Evolutionary conservation across 139 green algal species (phyloP).

Genomic region (Nannochloris sp.): DNA sequence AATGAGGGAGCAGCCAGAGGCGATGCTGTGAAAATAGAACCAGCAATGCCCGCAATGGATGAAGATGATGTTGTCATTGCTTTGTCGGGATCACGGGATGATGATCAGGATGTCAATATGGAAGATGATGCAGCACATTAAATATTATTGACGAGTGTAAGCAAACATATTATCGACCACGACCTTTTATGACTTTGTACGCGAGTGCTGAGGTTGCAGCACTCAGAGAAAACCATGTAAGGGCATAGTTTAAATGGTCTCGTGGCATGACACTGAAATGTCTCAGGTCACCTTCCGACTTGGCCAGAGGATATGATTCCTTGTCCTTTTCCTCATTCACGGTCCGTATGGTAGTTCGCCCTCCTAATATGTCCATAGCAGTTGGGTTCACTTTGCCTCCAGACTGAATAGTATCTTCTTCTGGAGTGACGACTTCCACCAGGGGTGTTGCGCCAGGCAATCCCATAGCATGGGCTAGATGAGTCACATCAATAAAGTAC

Average conservation of each 20-base stretch:
- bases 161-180: not conserved
- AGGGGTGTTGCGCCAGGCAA: slow-evolving; percentile 45
- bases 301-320: slow-evolving; percentile 43
- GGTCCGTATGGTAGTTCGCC: not conserved
- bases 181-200: slow-evolving; percentile 17
- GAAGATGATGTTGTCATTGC: slow-evolving; percentile 4
- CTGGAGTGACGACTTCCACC: slow-evolving; percentile 32
- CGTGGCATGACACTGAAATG: slow-evolving; percentile 40
- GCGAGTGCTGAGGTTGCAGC: slow-evolving; percentile 26
- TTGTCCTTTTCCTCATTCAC: not conserved
- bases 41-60: not conserved
- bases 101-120: not conserved
- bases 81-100: not conserved
- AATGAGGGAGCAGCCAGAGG: not conserved
- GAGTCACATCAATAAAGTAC: slow-evolving; percentile 53
- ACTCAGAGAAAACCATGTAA: slow-evolving; percentile 48
- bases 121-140: not conserved
- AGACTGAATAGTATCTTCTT: not conserved
- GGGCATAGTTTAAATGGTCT: slow-evolving; percentile 63
- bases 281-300: slow-evolving; percentile 38
- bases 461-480: slow-evolving; percentile 31
- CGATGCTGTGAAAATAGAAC: not conserved
- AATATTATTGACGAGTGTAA: not conserved
- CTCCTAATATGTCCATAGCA: slow-evolving; percentile 25
- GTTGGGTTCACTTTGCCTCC: slow-evolving; percentile 5